Conservation (phyloP, 257 asterid genomes). For the Nicotiana noctiflora region DNA sequence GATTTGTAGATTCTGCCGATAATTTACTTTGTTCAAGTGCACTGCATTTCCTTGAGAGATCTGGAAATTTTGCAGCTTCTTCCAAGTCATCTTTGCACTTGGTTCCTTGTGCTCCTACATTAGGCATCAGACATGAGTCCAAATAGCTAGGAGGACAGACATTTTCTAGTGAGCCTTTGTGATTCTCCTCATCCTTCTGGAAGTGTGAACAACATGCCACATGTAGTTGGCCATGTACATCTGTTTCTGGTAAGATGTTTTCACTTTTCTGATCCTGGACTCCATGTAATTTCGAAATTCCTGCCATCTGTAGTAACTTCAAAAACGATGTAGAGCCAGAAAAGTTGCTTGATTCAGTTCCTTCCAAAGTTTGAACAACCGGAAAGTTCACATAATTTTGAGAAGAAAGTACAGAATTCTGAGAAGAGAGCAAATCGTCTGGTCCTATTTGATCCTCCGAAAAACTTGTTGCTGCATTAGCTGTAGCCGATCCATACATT, state of each 20-base stretch:
- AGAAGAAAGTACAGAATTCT: slow-evolving; percentile 53
- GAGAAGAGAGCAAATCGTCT: slow-evolving; percentile 59
- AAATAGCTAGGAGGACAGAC: background rate
- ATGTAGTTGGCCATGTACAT: background rate
- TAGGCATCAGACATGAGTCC: background rate
- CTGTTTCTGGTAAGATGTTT: background rate
- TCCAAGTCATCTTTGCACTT: background rate
- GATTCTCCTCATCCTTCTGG: slow-evolving; percentile 29
- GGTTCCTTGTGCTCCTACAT: background rate
- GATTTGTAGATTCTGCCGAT: slow-evolving; percentile 59
- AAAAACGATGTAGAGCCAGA: slow-evolving; percentile 33
- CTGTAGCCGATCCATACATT: background rate
- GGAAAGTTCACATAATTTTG: slow-evolving; percentile 37
- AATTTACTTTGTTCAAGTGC: slow-evolving; percentile 49
- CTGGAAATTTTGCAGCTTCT: background rate
- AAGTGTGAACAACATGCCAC: background rate
- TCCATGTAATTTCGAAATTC: background rate
- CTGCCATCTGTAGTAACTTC: slow-evolving; percentile 49
- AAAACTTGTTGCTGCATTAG: slow-evolving; percentile 8
- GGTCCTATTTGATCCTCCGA: slow-evolving; percentile 38
- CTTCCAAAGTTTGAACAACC: slow-evolving; percentile 37
- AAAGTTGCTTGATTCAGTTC: slow-evolving; percentile 26
- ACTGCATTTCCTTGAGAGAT: slow-evolving; percentile 23
- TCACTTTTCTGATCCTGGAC: slow-evolving; percentile 3
- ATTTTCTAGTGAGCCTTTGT: slow-evolving; percentile 12